A percentile compares a stretch with the other conserved stretches of the same genome.
Evolutionary conservation across 331 rosid species (phyloP).

Genomic region (Malus hybrid): DNA sequence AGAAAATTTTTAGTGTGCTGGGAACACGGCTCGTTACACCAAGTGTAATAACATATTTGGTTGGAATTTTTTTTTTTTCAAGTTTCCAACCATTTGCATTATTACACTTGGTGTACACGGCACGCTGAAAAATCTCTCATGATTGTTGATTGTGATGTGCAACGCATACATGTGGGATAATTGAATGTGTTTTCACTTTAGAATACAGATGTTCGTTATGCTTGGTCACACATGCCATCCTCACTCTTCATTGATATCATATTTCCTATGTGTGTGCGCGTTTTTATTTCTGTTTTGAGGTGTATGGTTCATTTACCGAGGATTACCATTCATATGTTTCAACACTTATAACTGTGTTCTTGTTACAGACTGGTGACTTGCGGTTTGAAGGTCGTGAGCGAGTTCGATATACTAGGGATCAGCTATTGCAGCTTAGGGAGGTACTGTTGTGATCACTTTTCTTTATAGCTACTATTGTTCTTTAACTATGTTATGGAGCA

Average conservation of each 20-base stretch:
- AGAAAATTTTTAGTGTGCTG: too few species aligned
- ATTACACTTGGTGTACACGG: too few species aligned
- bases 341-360: not conserved
- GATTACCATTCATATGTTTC: not conserved
- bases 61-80: too few species aligned
- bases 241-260: not conserved
- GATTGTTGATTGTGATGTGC: not conserved
- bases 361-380: constrained; percentile 61
- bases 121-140: too few species aligned
- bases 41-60: too few species aligned
- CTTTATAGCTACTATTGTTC: not conserved
- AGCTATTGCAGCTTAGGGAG: constrained; percentile 68
- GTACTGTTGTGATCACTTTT: constrained; percentile 31
- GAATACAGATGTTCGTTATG: not conserved
- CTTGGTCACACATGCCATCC: not conserved
- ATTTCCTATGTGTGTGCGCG: not conserved
- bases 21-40: too few species aligned
- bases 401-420: constrained; percentile 66
- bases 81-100: too few species aligned
- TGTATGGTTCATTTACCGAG: not conserved
- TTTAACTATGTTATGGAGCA: not conserved
- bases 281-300: not conserved
- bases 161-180: not conserved
- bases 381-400: constrained; percentile 77
- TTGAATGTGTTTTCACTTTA: not conserved